These are phyloP conservation scores for Blastomyces emzantsi DNA, from an alignment of 2,329 filamentous ascomycete species.

Conservation along the genomic window DNA sequence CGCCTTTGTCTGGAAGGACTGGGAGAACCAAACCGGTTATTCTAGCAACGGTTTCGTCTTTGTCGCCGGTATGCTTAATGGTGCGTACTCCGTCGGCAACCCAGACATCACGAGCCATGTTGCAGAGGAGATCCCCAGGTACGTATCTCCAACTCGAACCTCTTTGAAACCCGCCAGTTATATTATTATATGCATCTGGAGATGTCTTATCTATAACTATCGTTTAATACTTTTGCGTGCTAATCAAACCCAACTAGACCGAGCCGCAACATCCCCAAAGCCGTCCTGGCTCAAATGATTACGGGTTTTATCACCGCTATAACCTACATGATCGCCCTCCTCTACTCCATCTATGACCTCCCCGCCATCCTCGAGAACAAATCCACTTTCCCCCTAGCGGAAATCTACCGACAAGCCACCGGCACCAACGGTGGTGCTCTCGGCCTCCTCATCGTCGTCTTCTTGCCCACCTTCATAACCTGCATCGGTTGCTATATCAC, in stretches of 20 bases:
- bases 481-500: slow-evolving; percentile 50
- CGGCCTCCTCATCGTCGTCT: slow-evolving; percentile 50
- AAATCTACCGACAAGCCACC: slow-evolving; percentile 43
- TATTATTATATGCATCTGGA: neutral
- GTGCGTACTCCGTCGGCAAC: slow-evolving; percentile 58
- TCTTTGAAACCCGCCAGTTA: neutral
- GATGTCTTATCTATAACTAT: neutral
- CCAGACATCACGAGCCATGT: slow-evolving; percentile 58
- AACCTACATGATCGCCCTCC: slow-evolving; percentile 42
- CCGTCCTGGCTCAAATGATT: slow-evolving; percentile 41
- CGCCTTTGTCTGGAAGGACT: slow-evolving; percentile 47
- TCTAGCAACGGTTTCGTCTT: slow-evolving; percentile 53
- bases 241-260: slow-evolving; percentile 20
- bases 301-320: slow-evolving; percentile 42
- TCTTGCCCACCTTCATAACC: slow-evolving; percentile 48
- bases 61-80: slow-evolving; percentile 57
- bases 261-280: slow-evolving; percentile 42
- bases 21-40: slow-evolving; percentile 42
- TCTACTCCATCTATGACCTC: slow-evolving; percentile 44
- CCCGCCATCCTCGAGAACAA: slow-evolving; percentile 32
- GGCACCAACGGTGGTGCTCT: slow-evolving; percentile 45
- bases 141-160: slow-evolving; percentile 8
- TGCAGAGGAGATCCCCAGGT: slow-evolving; percentile 53
- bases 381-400: slow-evolving; percentile 40
- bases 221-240: neutral